Percentiles rank a stretch among this genome's conserved stretches.
phyloP scores from a whole-genome alignment of 768 basidiomycete species.

The Hericium alpestre region DNA sequence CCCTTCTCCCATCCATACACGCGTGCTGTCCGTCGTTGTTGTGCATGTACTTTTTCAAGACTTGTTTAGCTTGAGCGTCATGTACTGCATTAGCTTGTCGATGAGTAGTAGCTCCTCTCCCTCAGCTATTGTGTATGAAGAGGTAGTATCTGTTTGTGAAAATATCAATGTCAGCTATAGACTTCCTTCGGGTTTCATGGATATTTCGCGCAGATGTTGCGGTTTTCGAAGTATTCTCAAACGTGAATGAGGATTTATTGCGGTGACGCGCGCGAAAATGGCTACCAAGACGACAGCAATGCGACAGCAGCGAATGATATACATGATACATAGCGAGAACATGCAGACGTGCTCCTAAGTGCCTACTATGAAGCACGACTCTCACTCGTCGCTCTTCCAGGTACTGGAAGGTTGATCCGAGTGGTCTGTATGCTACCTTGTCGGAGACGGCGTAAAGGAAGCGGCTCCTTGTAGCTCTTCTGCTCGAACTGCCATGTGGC shows the following conservation, averaged over 20 bases:
- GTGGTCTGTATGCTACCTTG: constrained; percentile 11
- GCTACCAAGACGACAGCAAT: neutral
- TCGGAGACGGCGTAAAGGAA: constrained; percentile 19
- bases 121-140: neutral
- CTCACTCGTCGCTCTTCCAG: neutral
- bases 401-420: neutral
- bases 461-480: constrained; percentile 30
- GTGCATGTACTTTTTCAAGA: constrained; percentile 16
- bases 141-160: neutral
- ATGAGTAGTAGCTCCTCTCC: neutral
- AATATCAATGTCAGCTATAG: neutral
- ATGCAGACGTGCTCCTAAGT: neutral
- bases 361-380: neutral
- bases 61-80: constrained; percentile 11
- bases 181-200: neutral
- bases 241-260: too few relatives aligned
- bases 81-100: constrained; percentile 13
- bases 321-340: neutral
- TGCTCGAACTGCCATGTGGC: constrained; percentile 41
- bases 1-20: constrained; percentile 13
- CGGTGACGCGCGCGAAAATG: too few relatives aligned
- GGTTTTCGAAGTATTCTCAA: too few relatives aligned
- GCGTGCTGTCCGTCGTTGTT: constrained; percentile 6
- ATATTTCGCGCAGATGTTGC: too few relatives aligned
- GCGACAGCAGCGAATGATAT: neutral